Conservation (phyloP, 2,329 filamentous ascomycete genomes). For the Aspergillus tanneri region DNA sequence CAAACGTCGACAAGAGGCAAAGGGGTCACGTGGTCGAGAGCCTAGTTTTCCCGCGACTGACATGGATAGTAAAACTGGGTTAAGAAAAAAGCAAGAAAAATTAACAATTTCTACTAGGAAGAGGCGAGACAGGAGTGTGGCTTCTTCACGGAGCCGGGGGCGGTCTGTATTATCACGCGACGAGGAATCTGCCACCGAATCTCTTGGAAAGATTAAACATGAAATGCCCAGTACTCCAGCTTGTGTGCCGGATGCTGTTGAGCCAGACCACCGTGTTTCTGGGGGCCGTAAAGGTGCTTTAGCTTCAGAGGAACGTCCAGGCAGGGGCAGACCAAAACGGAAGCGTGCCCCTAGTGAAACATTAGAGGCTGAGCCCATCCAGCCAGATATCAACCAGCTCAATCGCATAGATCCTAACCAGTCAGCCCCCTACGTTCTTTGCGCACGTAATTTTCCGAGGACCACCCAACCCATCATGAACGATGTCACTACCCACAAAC, state of each 20-base stretch:
- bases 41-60: conserved; percentile 16
- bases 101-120: conserved; percentile 21
- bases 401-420: conserved; percentile 32
- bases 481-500: conserved; percentile 72
- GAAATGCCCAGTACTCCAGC: conserved; percentile 39
- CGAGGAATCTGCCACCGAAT: conserved; percentile 25
- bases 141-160: conserved; percentile 39
- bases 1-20: conserved; percentile 23
- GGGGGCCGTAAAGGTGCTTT: conserved; percentile 29
- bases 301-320: conserved; percentile 27
- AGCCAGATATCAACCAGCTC: conserved; percentile 27
- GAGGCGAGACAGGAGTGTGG: conserved; percentile 35
- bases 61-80: conserved; percentile 18
- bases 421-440: conserved; percentile 39
- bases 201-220: conserved; percentile 29
- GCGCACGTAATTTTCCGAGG: conserved; percentile 55
- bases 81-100: conserved; percentile 30
- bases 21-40: conserved; percentile 24
- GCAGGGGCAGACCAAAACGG: conserved; percentile 38
- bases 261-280: conserved; percentile 30
- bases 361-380: conserved; percentile 29
- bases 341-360: conserved; percentile 41
- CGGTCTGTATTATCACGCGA: conserved; percentile 39
- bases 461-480: conserved; percentile 72
- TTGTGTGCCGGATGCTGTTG: conserved; percentile 32